Base-by-base conservation (phyloP, 306 rosid genomes). In the Malus asiatica region DNA sequence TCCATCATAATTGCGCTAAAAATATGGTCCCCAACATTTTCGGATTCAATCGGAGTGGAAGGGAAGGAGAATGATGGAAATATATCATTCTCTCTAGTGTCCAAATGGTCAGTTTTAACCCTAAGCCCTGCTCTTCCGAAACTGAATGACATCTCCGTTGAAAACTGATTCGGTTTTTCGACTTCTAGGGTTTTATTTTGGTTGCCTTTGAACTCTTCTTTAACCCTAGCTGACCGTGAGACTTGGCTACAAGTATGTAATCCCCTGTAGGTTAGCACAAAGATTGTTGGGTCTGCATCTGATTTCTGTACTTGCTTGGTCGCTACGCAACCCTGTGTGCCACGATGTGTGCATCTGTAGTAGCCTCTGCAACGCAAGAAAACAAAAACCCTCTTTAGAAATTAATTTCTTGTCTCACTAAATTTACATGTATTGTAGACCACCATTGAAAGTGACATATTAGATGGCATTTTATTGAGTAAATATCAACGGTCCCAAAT, bases 221-320 rank as follows among this genome's bases (percentile, higher is more conserved):
- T 83, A 67, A 19, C 38, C 84, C 73, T 81, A 73, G 76, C 79
- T 22, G 23, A 25, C 69, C 73, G 81, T 66, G 68, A 65, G 77
- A 75, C 66, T 77, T 84, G 87, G 40, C 77, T 78, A 85, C 98
- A 93, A 15, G 96, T 90, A 74, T 93, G 98, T 29, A 58, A 78
- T 57, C 93, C 96, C 77, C 22, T 81, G 70, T 90, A 93, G 64
- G 88, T 87, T 69, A 91, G 80, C 53, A 87, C 83, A 12, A 27
- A 45, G 38, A 83, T 22, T 35, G 78, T 72, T 79, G 90, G 78
- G 65, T 91, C 94, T 29, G 77, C 64, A 73, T 93, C 94, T 68
- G 89, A 88, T 70, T 69, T 93, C 45, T 93, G 98, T 68, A 93
- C 96, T 84, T 87, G 96, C 71, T 91, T 93, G 65, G 94, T 91